Evolutionary conservation across 129 eudicot species (phyloP).

Genomic region (Flaveria bidentis): DNA sequence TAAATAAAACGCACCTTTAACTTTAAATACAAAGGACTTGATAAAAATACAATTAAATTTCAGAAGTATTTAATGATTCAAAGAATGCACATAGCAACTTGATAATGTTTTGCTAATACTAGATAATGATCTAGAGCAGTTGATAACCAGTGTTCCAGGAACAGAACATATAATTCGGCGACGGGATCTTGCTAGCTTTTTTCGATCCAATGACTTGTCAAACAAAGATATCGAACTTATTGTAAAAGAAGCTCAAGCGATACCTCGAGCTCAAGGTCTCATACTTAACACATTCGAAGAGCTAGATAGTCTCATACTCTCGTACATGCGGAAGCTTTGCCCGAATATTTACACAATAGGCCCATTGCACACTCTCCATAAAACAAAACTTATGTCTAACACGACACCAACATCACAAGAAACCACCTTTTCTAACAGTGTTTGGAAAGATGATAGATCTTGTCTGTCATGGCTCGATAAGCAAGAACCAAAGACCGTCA

Average conservation of each 20-base stretch:
- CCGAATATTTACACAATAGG: slow-evolving; percentile 43
- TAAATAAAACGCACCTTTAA: too few species aligned
- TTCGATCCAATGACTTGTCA: slow-evolving; percentile 23
- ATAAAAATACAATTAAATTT: too few species aligned
- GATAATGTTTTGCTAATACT: too few species aligned
- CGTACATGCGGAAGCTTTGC: slow-evolving; percentile 30
- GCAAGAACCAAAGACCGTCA: slow-evolving; percentile 33
- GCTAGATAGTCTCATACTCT: slow-evolving; percentile 28
- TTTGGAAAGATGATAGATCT: slow-evolving; percentile 51
- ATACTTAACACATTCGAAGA: slow-evolving; percentile 46
- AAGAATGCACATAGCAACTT: too few species aligned
- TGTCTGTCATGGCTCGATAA: slow-evolving; percentile 52
- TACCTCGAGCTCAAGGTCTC: slow-evolving; percentile 43
- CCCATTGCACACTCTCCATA: slow-evolving; percentile 38
- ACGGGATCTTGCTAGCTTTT: slow-evolving; percentile 47
- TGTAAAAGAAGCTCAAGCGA: slow-evolving; percentile 23
- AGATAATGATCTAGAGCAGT: slow-evolving; percentile 38
- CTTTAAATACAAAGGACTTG: too few species aligned
- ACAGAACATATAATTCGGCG: slow-evolving; percentile 41
- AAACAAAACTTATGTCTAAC: slow-evolving; percentile 14
- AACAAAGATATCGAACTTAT: slow-evolving; percentile 17
- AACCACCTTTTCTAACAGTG: slow-evolving; percentile 31
- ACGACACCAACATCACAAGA: background rate
- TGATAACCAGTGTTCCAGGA: slow-evolving; percentile 28
- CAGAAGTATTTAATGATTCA: too few species aligned